Base-by-base conservation (phyloP, 2,329 filamentous ascomycete genomes). In the Trichoderma afroharzianum region DNA sequence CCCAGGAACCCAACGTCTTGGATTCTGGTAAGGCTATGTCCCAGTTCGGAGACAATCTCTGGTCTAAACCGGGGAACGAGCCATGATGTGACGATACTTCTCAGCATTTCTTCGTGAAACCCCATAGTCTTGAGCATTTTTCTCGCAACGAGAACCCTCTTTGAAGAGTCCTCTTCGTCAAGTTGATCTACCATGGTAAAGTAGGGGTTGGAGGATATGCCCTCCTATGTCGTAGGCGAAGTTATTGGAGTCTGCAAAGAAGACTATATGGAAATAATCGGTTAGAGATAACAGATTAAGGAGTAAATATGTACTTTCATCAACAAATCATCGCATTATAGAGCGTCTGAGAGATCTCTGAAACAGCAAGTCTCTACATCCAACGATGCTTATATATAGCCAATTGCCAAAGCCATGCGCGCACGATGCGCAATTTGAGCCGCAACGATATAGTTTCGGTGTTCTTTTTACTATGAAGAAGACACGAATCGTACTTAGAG, bases 11-110 rank as follows among this genome's bases (percentile, higher is more conserved):
- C 67, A 7, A 72, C 30, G 21, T 72, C 61, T 15, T 71, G 58
- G 28, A 70, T 64, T 32, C 36, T 50, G 53, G 39, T 55, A 9
- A 66, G 26, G 18, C 32, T 28, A 15, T 57, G 32, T 2, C 18
- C 33, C 8, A 36, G 24, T 11, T 71, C 63, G 5, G 50, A 18
- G 9, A n/a, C 55, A 32, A 73, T 69, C 21, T 59, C 55, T 4
- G 72, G 63, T 61, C 32, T 63, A 21, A 72, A 68, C n/a, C 43
- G 55, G 8, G 72, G 72, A n/a, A 72, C 70, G 11, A 73, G 71
- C 32, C 71, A 64, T n/a, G 71, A 55, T 36, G 71, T 73, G 28
- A 73, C 47, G 2, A 63, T 57, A 12, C 70, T 57, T 47, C 72
- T 53, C 11, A 72, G 14, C 57, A 69, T 73, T 7, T 73, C 72